Base-by-base conservation (phyloP, 305 asterid species). In the Euphrasia arctica region DNA sequence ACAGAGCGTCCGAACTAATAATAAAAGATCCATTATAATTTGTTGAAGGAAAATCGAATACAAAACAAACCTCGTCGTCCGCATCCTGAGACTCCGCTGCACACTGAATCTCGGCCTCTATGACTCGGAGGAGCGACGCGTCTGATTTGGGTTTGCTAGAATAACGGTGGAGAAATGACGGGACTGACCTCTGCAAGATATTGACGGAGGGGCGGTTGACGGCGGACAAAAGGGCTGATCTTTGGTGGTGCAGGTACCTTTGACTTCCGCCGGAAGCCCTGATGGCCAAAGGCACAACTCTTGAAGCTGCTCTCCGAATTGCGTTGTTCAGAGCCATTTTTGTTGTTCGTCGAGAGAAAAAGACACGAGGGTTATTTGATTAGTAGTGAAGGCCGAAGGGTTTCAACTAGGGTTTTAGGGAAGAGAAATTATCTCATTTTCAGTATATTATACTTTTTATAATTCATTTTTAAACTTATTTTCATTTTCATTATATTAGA, bases 51-150 rank as follows among this genome's bases (percentile, higher is more conserved):
- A 50, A 13, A n/a, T 0, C 2, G 27, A 8, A 57, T 4, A 58
- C 39, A 1, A 62, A 3, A n/a, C 34, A 31, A 10, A 66, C 83
- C 81, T 77, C 72, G 1, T 77, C 72, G 1, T 70, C 80, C 9
- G 12, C 70, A 0, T 65, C 85, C 31, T 74, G 77, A 27, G 78
- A 70, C 47, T 89, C 92, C 18, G 32, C 36, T n/a, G 89, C 86
- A 60, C 82, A 82, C 63, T 69, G 50, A 65, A 91, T 80, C 82
- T 91, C 96, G 15, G 83, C 58, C 43, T 80, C 73, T 55, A 89
- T 72, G 22, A 87, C 82, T 36, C 74, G 74, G 67, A 81, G 58
- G 50, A 91, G 89, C 0, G 89, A 63, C 58, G 69, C 82, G 49
- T 89, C 93, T 13, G 95, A 79, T 51, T 74, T 68, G 9, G 84